These are phyloP conservation scores for Xylariaceae sp. DNA, from an alignment of 2,329 filamentous ascomycete genomes.

Conservation along the genomic window DNA sequence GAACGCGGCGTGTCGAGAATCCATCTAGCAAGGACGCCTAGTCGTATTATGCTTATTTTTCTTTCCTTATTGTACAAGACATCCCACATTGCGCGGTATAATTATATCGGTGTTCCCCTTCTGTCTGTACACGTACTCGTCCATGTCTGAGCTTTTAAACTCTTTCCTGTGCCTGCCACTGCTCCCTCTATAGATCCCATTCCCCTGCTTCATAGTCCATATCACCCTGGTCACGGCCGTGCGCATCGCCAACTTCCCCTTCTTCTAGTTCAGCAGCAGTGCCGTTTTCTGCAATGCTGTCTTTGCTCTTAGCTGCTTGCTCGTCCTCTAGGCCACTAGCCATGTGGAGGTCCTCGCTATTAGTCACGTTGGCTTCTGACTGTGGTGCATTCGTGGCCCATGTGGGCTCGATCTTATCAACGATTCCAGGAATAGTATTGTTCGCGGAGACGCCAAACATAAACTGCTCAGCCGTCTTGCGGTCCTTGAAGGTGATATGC, in stretches of 20 bases:
- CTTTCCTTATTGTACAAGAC: background rate
- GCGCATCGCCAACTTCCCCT: constrained; percentile 28
- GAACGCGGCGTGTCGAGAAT: background rate
- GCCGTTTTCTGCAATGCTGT: constrained; percentile 18
- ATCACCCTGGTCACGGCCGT: constrained; percentile 33
- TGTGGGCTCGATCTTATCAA: constrained; percentile 63
- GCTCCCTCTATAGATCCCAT: constrained; percentile 15
- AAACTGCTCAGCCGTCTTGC: constrained; percentile 72
- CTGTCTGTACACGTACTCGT: background rate
- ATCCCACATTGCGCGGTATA: background rate
- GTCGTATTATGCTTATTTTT: background rate
- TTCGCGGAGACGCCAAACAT: constrained; percentile 55
- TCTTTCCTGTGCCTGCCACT: background rate
- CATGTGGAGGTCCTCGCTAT: constrained; percentile 27
- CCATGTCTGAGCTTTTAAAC: no score
- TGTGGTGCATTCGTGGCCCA: constrained; percentile 55
- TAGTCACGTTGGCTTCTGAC: constrained; percentile 15
- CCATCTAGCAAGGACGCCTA: background rate
- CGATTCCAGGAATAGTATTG: constrained; percentile 62
- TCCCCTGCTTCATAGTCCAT: constrained; percentile 40
- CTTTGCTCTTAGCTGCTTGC: constrained; percentile 25
- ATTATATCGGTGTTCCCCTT: background rate
- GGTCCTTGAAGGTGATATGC: constrained; percentile 66
- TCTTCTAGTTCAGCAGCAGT: constrained; percentile 30
- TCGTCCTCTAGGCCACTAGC: constrained; percentile 28